Evolutionary conservation across 768 basidiomycete species (phyloP), one percentile per base, ranked within the genome.

Genomic region (Rubroboletus satanas): DNA sequence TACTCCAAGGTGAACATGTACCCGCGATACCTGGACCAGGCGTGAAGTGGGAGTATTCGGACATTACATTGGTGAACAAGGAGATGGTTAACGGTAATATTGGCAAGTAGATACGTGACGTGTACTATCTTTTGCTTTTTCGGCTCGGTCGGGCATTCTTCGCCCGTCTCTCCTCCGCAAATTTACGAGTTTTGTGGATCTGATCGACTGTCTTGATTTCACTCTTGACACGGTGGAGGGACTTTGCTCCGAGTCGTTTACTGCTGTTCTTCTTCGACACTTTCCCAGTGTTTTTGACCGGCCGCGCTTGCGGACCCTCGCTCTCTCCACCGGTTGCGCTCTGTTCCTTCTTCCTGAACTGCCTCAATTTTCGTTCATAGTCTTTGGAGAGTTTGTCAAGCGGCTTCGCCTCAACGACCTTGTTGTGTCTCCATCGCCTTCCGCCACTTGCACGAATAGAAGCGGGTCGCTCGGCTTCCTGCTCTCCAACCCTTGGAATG

Each of bases 201-300:
- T 95, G 90, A 46, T 93, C 90, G 28, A 82, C 84, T 0, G 83
- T 87, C 75, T 90, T 93, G 71, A 97, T 83, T 71, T 95, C 93
- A 43, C 73, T 86, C 70, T 85, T 93, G 59, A 90, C 83, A 52
- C 77, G 81, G 9, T 79, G 79, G 52, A 83, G 60, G 2, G 83
- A 67, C 72, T 87, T 91, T 33, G 80, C 82, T 23, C 79, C 78
- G 61, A 79, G 77, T 49, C 85, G 77, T 57, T 77, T 73, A 31
- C 65, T 63, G 7, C 55, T 49, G 46, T 66, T 68, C 52, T 75
- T 76, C 54, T 73, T 67, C 4, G 57, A 37, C 26, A 6, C 31
- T 59, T 73, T 78, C 37, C 69, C 74, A 23, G 62, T 61, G 36
- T 61, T 62, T 56, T 65, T 59, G 45, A 56, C 28, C 4, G 57